phyloP scores from a whole-genome alignment of 306 rosid species.

The Pyrus betulifolia region DNA sequence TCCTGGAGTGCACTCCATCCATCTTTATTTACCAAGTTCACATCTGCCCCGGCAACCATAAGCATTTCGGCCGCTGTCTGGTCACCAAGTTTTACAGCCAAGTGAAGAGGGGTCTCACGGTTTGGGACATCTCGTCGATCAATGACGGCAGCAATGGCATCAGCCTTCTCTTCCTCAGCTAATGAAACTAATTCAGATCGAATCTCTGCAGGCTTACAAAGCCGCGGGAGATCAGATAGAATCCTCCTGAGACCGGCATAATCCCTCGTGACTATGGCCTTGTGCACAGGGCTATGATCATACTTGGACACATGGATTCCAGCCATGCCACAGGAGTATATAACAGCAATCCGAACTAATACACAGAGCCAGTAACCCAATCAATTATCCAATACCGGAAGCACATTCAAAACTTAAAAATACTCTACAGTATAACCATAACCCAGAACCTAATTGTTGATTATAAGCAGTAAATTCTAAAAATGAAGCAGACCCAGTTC shows the following conservation, averaged over 20 bases:
- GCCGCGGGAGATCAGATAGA: slow-evolving; percentile 49
- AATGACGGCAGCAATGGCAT: slow-evolving; percentile 60
- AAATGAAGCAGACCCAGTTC: slow-evolving; percentile 25
- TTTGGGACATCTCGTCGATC: slow-evolving; percentile 87
- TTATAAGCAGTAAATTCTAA: slow-evolving; percentile 18
- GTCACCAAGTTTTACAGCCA: slow-evolving; percentile 87
- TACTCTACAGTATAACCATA: slow-evolving; percentile 1
- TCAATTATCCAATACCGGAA: slow-evolving; percentile 27
- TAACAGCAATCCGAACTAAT: slow-evolving; percentile 31
- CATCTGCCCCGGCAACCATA: slow-evolving; percentile 94
- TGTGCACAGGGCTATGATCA: slow-evolving; percentile 88
- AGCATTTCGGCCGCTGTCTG: slow-evolving; percentile 72
- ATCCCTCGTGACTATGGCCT: slow-evolving; percentile 68
- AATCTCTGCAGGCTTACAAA: slow-evolving; percentile 60
- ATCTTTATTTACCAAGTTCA: slow-evolving; percentile 96
- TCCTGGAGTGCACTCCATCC: slow-evolving; percentile 99
- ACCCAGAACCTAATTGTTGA: slow-evolving; percentile 8
- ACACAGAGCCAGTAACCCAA: slow-evolving; percentile 23
- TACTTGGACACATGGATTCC: slow-evolving; percentile 60
- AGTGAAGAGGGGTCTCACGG: slow-evolving; percentile 88
- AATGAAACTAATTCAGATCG: slow-evolving; percentile 53
- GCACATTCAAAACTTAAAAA: neutral
- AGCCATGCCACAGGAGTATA: slow-evolving; percentile 57
- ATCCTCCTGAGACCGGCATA: slow-evolving; percentile 60
- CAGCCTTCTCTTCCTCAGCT: slow-evolving; percentile 89